Conservation (phyloP, 495 filamentous ascomycete species). For the Talaromyces ruber region DNA sequence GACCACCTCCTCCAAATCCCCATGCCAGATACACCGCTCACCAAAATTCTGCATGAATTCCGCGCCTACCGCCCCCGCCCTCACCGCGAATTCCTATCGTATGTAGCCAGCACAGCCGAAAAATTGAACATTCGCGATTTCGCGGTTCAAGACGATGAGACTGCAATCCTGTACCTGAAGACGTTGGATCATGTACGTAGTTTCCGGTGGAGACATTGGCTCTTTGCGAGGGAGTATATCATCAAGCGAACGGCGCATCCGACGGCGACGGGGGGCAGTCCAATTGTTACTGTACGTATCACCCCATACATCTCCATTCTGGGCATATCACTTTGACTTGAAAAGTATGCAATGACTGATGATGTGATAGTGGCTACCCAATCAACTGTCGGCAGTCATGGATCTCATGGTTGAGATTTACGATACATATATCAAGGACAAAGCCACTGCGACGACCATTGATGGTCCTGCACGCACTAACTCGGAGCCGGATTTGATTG, state of each 20-base stretch:
- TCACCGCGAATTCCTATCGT: conserved; percentile 73
- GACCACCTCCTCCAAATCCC: conserved; percentile 72
- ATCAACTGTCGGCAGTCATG: conserved; percentile 72
- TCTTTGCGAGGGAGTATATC: conserved; percentile 92
- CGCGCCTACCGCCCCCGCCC: conserved; percentile 75
- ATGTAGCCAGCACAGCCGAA: conserved; percentile 49
- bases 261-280: conserved; percentile 83
- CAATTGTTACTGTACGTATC: conserved; percentile 66
- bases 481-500: conserved; percentile 22
- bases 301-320: too few relatives aligned
- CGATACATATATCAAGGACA: conserved; percentile 35
- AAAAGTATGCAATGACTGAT: background rate
- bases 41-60: conserved; percentile 78
- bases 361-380: conserved; percentile 62
- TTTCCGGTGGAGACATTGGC: conserved; percentile 91
- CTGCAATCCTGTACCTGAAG: conserved; percentile 57
- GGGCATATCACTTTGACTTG: background rate
- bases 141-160: conserved; percentile 44
- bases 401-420: conserved; percentile 62
- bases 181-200: conserved; percentile 77
- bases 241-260: conserved; percentile 74
- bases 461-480: conserved; percentile 16
- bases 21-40: conserved; percentile 80
- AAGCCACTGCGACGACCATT: conserved; percentile 25
- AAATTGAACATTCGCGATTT: conserved; percentile 52